Percentiles rank a stretch among this genome's conserved stretches.
phyloP scores from a whole-genome alignment of 441 rosid genomes.

The Pelargonium cotyledonis region DNA sequence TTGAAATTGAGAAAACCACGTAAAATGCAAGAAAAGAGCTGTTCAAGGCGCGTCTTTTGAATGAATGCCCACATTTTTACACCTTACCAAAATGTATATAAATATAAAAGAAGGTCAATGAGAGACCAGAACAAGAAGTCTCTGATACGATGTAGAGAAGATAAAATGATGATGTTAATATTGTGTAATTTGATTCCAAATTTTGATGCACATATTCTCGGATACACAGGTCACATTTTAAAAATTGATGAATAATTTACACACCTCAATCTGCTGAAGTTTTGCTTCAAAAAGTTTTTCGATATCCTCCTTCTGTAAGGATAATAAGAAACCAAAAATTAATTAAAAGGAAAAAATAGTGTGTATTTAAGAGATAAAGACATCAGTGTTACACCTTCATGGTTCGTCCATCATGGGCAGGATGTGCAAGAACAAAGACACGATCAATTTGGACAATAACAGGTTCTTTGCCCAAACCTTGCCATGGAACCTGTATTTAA shows the following conservation, averaged over 20 bases:
- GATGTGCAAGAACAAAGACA: constrained; percentile 84
- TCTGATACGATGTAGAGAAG: no score
- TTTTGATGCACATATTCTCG: not conserved
- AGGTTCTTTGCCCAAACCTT: constrained; percentile 94
- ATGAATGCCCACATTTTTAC: no score
- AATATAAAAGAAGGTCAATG: no score
- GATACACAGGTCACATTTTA: constrained; percentile 3
- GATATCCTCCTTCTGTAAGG: constrained; percentile 64
- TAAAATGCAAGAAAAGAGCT: no score
- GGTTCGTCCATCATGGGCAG: constrained; percentile 56
- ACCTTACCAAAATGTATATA: no score
- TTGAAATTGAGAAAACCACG: no score
- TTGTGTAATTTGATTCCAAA: not conserved
- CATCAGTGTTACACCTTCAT: constrained; percentile 39
- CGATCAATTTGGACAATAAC: constrained; percentile 92
- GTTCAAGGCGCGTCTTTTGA: no score
- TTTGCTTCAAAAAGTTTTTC: constrained; percentile 80
- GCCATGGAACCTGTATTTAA: constrained; percentile 83
- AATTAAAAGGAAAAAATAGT: constrained; percentile 6
- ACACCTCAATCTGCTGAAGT: constrained; percentile 93
- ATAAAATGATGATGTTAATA: no score
- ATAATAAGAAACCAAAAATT: constrained; percentile 11
- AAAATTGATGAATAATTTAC: constrained; percentile 2
- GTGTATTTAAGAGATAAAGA: not conserved
- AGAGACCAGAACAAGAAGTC: no score